Base-by-base conservation (phyloP, 2,329 filamentous ascomycete genomes). In the Raffaelea ambrosiae region DNA sequence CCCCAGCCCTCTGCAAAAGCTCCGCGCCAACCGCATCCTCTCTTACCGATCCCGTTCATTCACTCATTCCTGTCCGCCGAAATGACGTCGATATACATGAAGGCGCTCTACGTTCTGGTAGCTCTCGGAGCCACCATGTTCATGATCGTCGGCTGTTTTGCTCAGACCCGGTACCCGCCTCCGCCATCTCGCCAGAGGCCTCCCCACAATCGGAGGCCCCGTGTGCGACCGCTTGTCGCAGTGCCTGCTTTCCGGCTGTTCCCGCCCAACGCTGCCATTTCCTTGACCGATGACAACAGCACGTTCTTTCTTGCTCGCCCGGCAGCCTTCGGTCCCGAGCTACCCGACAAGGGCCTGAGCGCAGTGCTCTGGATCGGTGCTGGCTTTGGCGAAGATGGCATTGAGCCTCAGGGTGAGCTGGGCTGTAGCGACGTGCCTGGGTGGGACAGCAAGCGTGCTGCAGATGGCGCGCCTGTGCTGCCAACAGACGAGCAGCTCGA, bases 231-330 rank as follows among this genome's bases (percentile, higher is more conserved):
- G 10, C 35, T 38, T n/a, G 33, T 31, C 7, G 10, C 23, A 7
- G 47, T 44, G 23, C 47, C 42, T 4, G 47, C 47, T 4, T 87
- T 90, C 54, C 89, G 88, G 19, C 80, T 98, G 20, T 98, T 98
- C 63, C 90, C 91, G 4, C 90, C 90, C 3, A 95, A 93, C 54
- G 93, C 93, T 43, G 86, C 94, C 59, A 96, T 98, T 63, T 95
- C 88, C 64, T 77, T 98, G 52, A 95, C 90, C 60, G 89, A 97
- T 66, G 93, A 98, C 67, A 98, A 98, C 66, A 95, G 88, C 56
- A 98, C 93, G 13, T 95, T 94, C 57, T 98, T 98, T 68, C 76
- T 95, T 48, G 90, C 93, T 40, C 78, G 93, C 43, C 93, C 93
- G 51, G 93, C 93, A 46, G 90, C 88, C 36, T 98, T 97, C 67